Conservation (phyloP, 345 rosid species). For the Durio zibethinus region DNA sequence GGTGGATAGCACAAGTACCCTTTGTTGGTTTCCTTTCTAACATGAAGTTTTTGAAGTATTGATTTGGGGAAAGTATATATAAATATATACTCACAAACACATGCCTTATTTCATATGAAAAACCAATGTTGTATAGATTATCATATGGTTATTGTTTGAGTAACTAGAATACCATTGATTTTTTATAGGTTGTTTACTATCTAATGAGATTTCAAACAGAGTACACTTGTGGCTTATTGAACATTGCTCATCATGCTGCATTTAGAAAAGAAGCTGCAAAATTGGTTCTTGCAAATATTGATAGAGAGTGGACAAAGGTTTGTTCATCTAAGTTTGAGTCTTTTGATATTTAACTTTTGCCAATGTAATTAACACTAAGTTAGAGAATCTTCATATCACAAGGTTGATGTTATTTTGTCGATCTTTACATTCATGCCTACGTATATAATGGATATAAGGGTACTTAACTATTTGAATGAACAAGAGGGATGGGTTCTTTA, state of each 20-base stretch:
- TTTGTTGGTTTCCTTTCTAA: too few relatives aligned
- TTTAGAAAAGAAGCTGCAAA: conserved; percentile 79
- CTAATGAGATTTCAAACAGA: conserved; percentile 79
- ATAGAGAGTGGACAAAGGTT: conserved; percentile 58
- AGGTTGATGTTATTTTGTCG: background rate
- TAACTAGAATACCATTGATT: background rate
- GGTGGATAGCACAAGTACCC: conserved; percentile 99
- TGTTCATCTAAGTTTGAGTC: background rate
- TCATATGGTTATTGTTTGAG: background rate
- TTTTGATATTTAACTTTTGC: background rate
- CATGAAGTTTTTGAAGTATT: too few relatives aligned
- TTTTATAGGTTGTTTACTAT: conserved; percentile 61
- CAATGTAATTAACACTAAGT: too few relatives aligned
- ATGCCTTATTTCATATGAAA: too few relatives aligned
- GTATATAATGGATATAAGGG: background rate
- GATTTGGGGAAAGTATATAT: too few relatives aligned
- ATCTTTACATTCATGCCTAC: background rate
- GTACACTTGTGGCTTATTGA: conserved; percentile 79
- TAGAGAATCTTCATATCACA: background rate
- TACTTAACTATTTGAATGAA: too few relatives aligned
- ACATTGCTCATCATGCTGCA: conserved; percentile 69
- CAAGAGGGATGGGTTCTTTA: too few relatives aligned
- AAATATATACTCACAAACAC: too few relatives aligned
- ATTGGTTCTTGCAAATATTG: conserved; percentile 49
- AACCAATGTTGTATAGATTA: too few relatives aligned